Evolutionary conservation across 352 stramenopile species (phyloP).

Genomic region (Pythium monospermum): DNA sequence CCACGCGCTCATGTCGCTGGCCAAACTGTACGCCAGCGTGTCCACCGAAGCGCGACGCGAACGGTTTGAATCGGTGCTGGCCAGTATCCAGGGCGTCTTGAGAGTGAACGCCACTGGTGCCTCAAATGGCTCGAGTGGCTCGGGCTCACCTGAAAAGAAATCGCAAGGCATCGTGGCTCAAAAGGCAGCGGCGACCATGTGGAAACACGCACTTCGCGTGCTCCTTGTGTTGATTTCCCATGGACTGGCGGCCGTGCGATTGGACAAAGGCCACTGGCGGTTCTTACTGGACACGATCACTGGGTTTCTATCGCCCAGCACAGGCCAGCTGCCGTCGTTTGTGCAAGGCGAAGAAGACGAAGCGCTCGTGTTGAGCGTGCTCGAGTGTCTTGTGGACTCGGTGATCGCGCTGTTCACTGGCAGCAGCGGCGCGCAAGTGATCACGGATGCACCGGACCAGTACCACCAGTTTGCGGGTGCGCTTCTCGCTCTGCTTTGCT

Average conservation of each 20-base stretch:
- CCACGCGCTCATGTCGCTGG: conserved; percentile 66
- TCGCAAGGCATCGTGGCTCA: conserved; percentile 39
- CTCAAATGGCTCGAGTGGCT: not conserved
- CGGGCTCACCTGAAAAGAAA: conserved; percentile 23
- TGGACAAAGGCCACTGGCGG: conserved; percentile 47
- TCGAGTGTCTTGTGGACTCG: conserved; percentile 73
- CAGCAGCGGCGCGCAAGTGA: conserved; percentile 18
- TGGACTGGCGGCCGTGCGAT: conserved; percentile 45
- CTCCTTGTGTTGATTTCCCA: conserved; percentile 71
- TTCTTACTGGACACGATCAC: conserved; percentile 61
- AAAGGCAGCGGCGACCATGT: conserved; percentile 65
- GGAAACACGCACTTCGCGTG: conserved; percentile 71
- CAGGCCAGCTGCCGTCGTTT: conserved; percentile 46
- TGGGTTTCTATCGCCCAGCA: conserved; percentile 48
- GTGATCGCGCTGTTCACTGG: conserved; percentile 50
- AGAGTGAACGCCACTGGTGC: conserved; percentile 30
- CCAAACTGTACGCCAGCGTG: conserved; percentile 71
- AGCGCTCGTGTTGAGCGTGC: conserved; percentile 62
- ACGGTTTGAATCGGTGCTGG: conserved; percentile 56
- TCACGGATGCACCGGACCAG: conserved; percentile 5
- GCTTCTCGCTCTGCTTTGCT: conserved; percentile 54
- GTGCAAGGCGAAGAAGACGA: conserved; percentile 73
- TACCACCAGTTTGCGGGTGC: conserved; percentile 43
- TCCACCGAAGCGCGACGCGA: conserved; percentile 42
- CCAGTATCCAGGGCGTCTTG: conserved; percentile 65